A percentile compares a stretch with the other conserved stretches of the same genome.
Evolutionary conservation across 2,329 filamentous ascomycete genomes (phyloP).

Genomic region (Talaromyces funiculosus): DNA sequence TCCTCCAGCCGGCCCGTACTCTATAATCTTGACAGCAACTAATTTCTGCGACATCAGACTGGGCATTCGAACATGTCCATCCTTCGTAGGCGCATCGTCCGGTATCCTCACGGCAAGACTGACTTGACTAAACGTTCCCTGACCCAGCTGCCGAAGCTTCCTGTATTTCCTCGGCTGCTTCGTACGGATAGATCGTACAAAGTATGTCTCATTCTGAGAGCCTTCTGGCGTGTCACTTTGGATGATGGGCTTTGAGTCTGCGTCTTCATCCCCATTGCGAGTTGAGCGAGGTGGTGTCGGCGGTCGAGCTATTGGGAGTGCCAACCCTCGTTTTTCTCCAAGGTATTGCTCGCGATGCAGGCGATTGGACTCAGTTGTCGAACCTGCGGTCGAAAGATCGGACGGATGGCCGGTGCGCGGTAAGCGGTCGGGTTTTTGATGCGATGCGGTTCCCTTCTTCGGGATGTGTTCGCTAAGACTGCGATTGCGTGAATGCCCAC

Average conservation of each 20-base stretch:
- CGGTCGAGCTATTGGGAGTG: conserved; percentile 52
- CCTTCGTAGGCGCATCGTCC: conserved; percentile 39
- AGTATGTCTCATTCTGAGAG: conserved; percentile 56
- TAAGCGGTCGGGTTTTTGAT: conserved; percentile 65
- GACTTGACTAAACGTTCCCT: conserved; percentile 93
- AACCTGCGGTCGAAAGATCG: conserved; percentile 43
- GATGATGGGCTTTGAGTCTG: conserved; percentile 37
- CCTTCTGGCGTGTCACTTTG: conserved; percentile 18
- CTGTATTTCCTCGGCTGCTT: conserved; percentile 71
- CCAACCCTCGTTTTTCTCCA: conserved; percentile 70
- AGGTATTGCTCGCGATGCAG: conserved; percentile 76
- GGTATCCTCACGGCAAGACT: conserved; percentile 81
- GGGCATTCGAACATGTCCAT: conserved; percentile 12
- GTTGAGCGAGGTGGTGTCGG: conserved; percentile 81
- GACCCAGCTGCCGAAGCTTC: conserved; percentile 72
- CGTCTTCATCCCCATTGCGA: conserved; percentile 49
- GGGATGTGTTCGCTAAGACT: conserved; percentile 87
- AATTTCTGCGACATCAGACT: conserved; percentile 57
- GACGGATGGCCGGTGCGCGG: conserved; percentile 50
- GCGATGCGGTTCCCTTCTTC: conserved; percentile 61
- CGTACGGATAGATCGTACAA: conserved; percentile 61
- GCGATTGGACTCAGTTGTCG: conserved; percentile 30
- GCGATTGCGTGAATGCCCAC: conserved; percentile 62
- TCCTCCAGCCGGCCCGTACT: conserved; percentile 88
- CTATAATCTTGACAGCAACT: conserved; percentile 91